Base-by-base conservation (phyloP, 345 rosid genomes). In the Dipteronia dyeriana region DNA sequence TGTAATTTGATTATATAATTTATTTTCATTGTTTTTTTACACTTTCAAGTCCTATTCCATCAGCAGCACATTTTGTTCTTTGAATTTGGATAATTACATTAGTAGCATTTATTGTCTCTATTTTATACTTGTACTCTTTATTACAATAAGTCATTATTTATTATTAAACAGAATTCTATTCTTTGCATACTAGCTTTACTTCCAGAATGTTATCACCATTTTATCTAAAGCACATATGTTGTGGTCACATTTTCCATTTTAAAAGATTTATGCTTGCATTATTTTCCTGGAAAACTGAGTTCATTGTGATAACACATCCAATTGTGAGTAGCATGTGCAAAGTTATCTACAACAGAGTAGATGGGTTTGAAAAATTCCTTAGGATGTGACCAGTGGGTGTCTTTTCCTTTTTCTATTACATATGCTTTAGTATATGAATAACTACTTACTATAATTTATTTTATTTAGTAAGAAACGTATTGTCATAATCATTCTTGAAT, bases 221-320 rank as follows among this genome's bases (percentile, higher is more conserved):
- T 3, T n/a, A n/a, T 71, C 29, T 9, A 17, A 71, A 29, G 56
- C 19, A 71, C 11, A 56, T 34, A 34, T 34, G 59, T 20, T 71
- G 3, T 34, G 38, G 25, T 56, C 39, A 12, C 20, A 6, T 54
- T 8, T 11, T 38, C 11, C n/a, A 16, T 51, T 56, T 2, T 12
- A 25, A 70, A 70, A 14, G 9, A 45, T 70, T 34, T 26, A 25
- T 73, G 60, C 54, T 12, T 73, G 76, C 67, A 47, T 34, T 6
- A 0, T 47, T 12, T 12, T 20, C 12, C 3, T 57, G 51, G 31
- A 60, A 56, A 23, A 39, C 19, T 34, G 34, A 20, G 31, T 59
- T 31, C 54, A 39, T 73, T 39, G 23, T 39, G 31, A 73, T 43
- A 22, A 59, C 38, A 19, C 20, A 39, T 59, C 45, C 12, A 41